A percentile compares a stretch with the other conserved stretches of the same genome.
Conservation (phyloP, 2,329 filamentous ascomycete genomes). For the Neoascochyta sp. region DNA sequence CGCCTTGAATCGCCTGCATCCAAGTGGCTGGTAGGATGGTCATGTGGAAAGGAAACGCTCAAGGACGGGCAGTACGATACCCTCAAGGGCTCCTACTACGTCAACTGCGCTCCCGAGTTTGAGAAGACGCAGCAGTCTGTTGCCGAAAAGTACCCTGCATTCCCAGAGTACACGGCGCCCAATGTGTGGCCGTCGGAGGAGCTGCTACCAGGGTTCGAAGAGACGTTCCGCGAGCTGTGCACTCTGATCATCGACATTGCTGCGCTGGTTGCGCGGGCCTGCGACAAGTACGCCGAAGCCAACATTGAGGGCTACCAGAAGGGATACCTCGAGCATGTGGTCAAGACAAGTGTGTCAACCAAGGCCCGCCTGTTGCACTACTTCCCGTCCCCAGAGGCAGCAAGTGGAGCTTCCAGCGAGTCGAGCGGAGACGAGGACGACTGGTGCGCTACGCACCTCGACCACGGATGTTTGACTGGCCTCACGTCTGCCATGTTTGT, state of each 20-base stretch:
- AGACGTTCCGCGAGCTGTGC: conserved; percentile 71
- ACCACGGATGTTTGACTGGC: conserved; percentile 91
- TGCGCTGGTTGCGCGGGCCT: conserved; percentile 82
- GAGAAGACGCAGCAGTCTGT: conserved; percentile 55
- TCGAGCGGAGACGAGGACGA: conserved; percentile 64
- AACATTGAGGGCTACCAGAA: conserved; percentile 73
- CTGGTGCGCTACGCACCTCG: conserved; percentile 89
- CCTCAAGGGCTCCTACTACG: conserved; percentile 79
- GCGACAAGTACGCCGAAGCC: conserved; percentile 76
- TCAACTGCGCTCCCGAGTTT: conserved; percentile 66
- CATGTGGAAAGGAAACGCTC: conserved; percentile 75
- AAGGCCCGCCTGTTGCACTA: conserved; percentile 94
- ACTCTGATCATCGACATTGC: conserved; percentile 83
- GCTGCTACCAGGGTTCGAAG: conserved; percentile 70
- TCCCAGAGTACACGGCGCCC: conserved; percentile 83
- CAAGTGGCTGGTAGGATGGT: conserved; percentile 69
- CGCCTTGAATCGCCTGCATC: conserved; percentile 50
- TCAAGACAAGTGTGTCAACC: conserved; percentile 78
- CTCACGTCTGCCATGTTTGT: conserved; percentile 96
- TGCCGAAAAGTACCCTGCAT: conserved; percentile 55
- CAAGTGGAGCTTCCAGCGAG: conserved; percentile 11
- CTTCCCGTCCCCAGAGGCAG: conserved; percentile 57
- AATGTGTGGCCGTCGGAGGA: conserved; percentile 79
- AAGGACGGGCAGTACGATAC: conserved; percentile 75
- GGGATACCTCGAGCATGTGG: conserved; percentile 82